Conservation (phyloP, 2,329 filamentous ascomycete genomes). For the Mariannaea elegans region DNA sequence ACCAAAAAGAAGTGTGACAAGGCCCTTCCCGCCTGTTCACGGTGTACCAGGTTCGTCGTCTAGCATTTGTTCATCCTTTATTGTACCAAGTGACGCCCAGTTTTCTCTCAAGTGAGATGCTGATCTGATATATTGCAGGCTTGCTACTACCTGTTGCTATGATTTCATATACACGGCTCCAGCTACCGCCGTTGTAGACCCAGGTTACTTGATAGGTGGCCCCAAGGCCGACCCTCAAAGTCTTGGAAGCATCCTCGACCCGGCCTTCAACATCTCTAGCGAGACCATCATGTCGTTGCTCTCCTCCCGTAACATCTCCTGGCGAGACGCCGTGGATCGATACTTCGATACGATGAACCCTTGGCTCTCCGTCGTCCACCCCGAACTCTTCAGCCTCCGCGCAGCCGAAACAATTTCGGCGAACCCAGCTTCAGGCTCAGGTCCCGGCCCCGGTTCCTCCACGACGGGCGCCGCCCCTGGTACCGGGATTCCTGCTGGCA, state of each 20-base stretch:
- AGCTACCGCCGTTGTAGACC: conserved; percentile 44
- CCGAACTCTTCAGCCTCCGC: conserved; percentile 48
- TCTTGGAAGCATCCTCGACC: conserved; percentile 40
- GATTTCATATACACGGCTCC: conserved; percentile 50
- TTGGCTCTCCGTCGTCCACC: conserved; percentile 54
- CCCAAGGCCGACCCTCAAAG: conserved; percentile 35
- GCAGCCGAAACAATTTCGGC: conserved; percentile 23
- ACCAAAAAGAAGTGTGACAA: conserved; percentile 52
- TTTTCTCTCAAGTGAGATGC: background rate
- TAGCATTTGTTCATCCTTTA: background rate
- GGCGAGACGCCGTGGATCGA: conserved; percentile 47
- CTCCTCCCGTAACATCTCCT: conserved; percentile 45
- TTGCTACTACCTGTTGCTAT: conserved; percentile 46
- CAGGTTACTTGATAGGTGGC: conserved; percentile 37
- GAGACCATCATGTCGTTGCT: conserved; percentile 51
- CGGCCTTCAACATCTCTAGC: conserved; percentile 46
- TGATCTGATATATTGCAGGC: conserved; percentile 21
- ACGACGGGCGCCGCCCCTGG: background rate
- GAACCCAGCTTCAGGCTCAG: conserved; percentile 4
- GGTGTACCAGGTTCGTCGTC: conserved; percentile 44
- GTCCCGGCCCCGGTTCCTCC: background rate
- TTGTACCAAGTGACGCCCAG: background rate
- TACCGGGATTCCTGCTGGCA: background rate
- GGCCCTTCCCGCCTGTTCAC: conserved; percentile 46
- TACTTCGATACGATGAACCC: conserved; percentile 54